Conservation (phyloP, 2,329 filamentous ascomycete species). For the Fusarium anguioides region DNA sequence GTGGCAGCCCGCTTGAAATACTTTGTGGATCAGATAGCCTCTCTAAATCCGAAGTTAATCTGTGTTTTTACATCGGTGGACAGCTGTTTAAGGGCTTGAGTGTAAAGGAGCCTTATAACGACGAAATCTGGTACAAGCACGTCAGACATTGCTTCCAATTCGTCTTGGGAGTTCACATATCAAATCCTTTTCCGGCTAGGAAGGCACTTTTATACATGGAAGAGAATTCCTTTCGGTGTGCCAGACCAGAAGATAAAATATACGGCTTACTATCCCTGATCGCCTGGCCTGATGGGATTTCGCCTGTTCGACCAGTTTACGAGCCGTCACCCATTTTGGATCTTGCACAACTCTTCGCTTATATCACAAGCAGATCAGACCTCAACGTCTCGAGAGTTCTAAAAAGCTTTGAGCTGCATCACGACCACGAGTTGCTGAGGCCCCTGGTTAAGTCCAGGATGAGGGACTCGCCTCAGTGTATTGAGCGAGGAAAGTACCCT, state of each 20-base stretch:
- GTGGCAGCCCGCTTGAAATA: not conserved
- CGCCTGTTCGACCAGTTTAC: not conserved
- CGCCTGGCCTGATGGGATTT: not conserved
- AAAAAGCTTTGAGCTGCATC: not conserved
- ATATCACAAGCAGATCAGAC: not conserved
- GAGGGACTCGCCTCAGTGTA: not conserved
- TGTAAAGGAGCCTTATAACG: too few relatives aligned
- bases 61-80: not conserved
- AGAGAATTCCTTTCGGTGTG: not conserved
- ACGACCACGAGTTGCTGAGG: not conserved
- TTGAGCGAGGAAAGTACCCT: not conserved
- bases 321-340: not conserved
- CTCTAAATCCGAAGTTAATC: not conserved
- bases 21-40: not conserved
- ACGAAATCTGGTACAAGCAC: too few relatives aligned
- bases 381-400: not conserved
- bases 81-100: too few relatives aligned
- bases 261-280: not conserved
- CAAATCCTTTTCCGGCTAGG: not conserved
- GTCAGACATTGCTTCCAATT: not conserved
- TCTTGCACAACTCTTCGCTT: not conserved
- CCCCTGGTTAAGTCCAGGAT: not conserved
- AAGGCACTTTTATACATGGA: not conserved
- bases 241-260: not conserved
- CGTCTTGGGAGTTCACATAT: not conserved